Base-by-base conservation (phyloP, 2,329 filamentous ascomycete species). In the Hypomyces rosellus region DNA sequence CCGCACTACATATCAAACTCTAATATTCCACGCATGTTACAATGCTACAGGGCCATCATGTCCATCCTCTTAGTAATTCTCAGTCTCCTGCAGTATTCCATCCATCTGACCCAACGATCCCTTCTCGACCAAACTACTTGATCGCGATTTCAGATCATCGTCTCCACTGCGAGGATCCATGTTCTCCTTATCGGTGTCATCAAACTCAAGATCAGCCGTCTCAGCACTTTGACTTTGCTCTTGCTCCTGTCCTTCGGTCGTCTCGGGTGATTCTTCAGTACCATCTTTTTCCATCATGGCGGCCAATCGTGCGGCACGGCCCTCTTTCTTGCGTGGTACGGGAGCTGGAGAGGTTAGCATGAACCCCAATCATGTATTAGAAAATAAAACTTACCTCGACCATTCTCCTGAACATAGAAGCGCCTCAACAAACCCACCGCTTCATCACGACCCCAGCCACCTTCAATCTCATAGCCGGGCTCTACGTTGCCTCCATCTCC, bases 331-430 rank as follows among this genome's bases (percentile, higher is more conserved):
- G 41, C 76, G 69, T 30, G 76, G 76, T 12, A 77, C 70, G 5
- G 76, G 76, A 12, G 75, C 74, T 75, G 48, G 12, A 33, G 9
- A 16, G 3, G 47, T 59, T 50, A 65, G 64, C 41, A 48, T 30
- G 30, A n/a, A 16, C 4, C 13, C 20, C 20, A 20, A 37, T 6
- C 12, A n/a, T 22, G 38, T 43, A 38, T 4, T 2, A 2, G 2
- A 14, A 39, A 3, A 9, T 40, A 40, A 34, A 25, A 62, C 74
- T 60, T 72, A 88, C 88, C 89, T 76, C 93, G 88, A 56, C 88
- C 89, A 69, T 99, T 99, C 69, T 99, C 91, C 69, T 99, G 93
- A 33, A 99, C 88, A 67, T 99, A 99, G 69, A 99, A 99, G 52
- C 92, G 84, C 56, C 95, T 80, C 57, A 99, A 75, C 58, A 99